Evolutionary conservation across 768 basidiomycete species (phyloP).

Genomic region (Ephemerocybe angulata): DNA sequence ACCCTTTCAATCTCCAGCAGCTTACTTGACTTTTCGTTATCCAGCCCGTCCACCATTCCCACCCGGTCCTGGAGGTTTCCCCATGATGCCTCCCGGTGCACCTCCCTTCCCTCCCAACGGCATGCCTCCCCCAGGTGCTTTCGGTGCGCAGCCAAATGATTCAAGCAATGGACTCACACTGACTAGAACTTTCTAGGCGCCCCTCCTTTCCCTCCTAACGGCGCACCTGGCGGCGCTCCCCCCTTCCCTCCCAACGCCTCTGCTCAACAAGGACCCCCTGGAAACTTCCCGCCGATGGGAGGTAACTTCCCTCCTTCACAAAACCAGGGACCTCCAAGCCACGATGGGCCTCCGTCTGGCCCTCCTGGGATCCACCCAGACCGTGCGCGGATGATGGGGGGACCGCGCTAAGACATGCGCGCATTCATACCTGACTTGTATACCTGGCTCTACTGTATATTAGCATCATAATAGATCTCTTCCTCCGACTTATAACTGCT

Average conservation of each 20-base stretch:
- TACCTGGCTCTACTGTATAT: neutral
- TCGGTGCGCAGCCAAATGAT: conserved; percentile 31
- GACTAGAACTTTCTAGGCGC: conserved; percentile 2
- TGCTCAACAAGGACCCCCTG: conserved; percentile 20
- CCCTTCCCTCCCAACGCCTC: conserved; percentile 43
- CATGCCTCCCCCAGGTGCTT: conserved; percentile 37
- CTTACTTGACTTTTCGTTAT: conserved; percentile 7
- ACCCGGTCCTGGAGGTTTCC: conserved; percentile 53
- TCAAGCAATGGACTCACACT: neutral
- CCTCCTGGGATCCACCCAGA: conserved; percentile 82
- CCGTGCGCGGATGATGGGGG: conserved; percentile 73
- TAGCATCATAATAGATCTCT: neutral
- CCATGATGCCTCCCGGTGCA: conserved; percentile 50
- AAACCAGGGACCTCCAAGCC: conserved; percentile 25
- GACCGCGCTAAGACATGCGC: neutral
- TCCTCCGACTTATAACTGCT: neutral
- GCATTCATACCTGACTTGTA: neutral
- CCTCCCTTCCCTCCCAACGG: conserved; percentile 74
- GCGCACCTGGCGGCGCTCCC: conserved; percentile 31
- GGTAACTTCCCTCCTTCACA: conserved; percentile 31
- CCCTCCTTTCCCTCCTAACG: conserved; percentile 9
- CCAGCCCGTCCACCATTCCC: conserved; percentile 69
- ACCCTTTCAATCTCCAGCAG: neutral
- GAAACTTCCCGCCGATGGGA: conserved; percentile 25
- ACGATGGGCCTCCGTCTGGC: conserved; percentile 25